Base-by-base conservation (phyloP, 495 filamentous ascomycete species). In the Penicillium robsamsonii region DNA sequence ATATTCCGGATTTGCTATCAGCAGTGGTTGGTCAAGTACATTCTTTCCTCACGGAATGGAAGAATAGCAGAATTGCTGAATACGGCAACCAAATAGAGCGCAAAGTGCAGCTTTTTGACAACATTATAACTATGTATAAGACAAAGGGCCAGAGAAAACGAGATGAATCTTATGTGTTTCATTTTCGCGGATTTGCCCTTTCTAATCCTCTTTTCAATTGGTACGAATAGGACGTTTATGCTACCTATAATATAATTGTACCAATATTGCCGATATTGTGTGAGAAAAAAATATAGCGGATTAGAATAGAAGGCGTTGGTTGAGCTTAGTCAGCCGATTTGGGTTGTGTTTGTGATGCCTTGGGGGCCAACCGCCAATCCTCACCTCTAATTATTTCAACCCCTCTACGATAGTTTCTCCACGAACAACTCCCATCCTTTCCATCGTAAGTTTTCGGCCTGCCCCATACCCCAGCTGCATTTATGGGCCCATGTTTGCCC, bases 21-120 rank as follows among this genome's bases (percentile, higher is more conserved):
- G 33, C 12, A 62, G 59, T 55, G 59, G 59, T 7, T 62, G 59
- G 59, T 58, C 50, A 30, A 58, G 55, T 17, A 62, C 59, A 47
- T 58, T 62, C 31, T 55, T 58, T 17, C 55, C 50, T 15, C 43
- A 31, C 13, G 47, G 44, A 9, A 46, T 37, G 4, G 27, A 50
- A 15, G 27, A 53, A 38, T n/a, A 47, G 29, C 20, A 12, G 0
- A 12, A 12, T 15, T 18, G 6, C 18, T 22, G 37, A 47, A 6
- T 27, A 35, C 12, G 8, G 20, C 24, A 17, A 20, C 15, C 5
- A 25, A 22, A 24, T 13, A 8, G 12, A 24, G 4, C 41, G 4
- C 18, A 22, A 24, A 43, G 3, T 3, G 3, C 5, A 42, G 9
- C 2, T 2, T 43, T 13, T 13, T 24, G 41, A 4, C n/a, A 41